Conservation (phyloP, 805 yeast species). For the Pichia manshurica region DNA sequence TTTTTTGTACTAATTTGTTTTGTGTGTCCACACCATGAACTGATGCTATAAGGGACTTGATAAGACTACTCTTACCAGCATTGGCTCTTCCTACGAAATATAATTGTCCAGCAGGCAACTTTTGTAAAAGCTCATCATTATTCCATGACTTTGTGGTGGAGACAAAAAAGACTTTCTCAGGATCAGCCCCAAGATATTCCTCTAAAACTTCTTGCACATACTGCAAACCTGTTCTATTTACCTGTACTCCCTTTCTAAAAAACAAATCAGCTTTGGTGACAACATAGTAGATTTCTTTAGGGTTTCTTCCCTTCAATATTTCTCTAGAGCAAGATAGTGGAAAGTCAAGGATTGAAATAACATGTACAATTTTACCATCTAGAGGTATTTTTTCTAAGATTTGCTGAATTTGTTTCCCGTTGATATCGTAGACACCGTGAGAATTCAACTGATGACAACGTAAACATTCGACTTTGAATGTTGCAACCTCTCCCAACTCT, state of each 20-base stretch:
- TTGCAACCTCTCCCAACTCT: neutral
- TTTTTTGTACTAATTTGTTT: slow-evolving; percentile 21
- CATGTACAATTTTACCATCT: slow-evolving; percentile 47
- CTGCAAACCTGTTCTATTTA: slow-evolving; percentile 21
- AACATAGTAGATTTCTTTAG: slow-evolving; percentile 35
- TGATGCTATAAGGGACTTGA: slow-evolving; percentile 37
- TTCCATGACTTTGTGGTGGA: slow-evolving; percentile 55
- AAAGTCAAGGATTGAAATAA: slow-evolving; percentile 64
- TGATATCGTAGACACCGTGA: slow-evolving; percentile 8
- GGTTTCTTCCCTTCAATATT: slow-evolving; percentile 32
- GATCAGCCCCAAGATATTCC: slow-evolving; percentile 25
- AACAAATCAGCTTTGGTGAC: slow-evolving; percentile 38
- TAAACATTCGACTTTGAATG: slow-evolving; percentile 1
- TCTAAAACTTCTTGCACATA: slow-evolving; percentile 32
- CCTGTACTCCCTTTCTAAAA: slow-evolving; percentile 19
- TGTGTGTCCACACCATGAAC: slow-evolving; percentile 7
- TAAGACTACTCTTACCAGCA: slow-evolving; percentile 62
- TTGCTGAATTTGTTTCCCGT: slow-evolving; percentile 21
- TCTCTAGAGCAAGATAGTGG: slow-evolving; percentile 50
- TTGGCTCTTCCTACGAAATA: slow-evolving; percentile 64
- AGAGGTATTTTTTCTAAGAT: slow-evolving; percentile 37
- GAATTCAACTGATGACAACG: slow-evolving; percentile 7
- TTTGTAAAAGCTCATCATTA: slow-evolving; percentile 32
- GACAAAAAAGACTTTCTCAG: slow-evolving; percentile 38
- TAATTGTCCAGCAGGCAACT: slow-evolving; percentile 34